Percentiles rank a stretch among this genome's conserved stretches.
phyloP scores from a whole-genome alignment of 345 rosid species.

The Citropsis articulata region DNA sequence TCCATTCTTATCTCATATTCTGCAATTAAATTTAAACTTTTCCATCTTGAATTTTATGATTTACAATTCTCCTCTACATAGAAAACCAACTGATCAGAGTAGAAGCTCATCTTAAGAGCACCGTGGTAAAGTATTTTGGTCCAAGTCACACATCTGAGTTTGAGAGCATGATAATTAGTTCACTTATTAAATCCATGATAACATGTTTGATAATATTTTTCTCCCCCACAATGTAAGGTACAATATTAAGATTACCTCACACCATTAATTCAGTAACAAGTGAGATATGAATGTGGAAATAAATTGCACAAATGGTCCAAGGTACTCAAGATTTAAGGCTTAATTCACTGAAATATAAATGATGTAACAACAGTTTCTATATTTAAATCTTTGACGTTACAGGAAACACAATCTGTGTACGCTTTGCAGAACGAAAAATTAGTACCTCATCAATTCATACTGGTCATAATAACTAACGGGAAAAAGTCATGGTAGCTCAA shows the following conservation, averaged over 20 bases:
- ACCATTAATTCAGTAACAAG: neutral
- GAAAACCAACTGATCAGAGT: too few species aligned
- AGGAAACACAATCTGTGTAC: neutral
- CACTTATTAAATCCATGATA: too few species aligned
- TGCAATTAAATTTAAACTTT: neutral
- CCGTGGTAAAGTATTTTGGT: too few species aligned
- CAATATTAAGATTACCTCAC: neutral
- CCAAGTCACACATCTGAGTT: too few species aligned
- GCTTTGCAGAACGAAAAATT: neutral
- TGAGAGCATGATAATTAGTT: too few species aligned
- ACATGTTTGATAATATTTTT: neutral
- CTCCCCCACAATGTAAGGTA: neutral
- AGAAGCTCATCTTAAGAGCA: too few species aligned
- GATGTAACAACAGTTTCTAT: neutral
- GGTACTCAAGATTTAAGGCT: neutral
- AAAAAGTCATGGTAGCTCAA: conserved; percentile 16
- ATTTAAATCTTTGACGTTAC: neutral
- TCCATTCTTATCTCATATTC: neutral
- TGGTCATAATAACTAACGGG: neutral
- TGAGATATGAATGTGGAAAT: neutral
- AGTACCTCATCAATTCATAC: conserved; percentile 5
- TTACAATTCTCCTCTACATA: too few species aligned
- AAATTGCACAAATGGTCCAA: neutral
- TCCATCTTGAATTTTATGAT: too few species aligned
- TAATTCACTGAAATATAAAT: neutral